Evolutionary conservation across 1,284 basidiomycete genomes (phyloP), one percentile per base, ranked within the genome.

Genomic region (Grifola frondosa): DNA sequence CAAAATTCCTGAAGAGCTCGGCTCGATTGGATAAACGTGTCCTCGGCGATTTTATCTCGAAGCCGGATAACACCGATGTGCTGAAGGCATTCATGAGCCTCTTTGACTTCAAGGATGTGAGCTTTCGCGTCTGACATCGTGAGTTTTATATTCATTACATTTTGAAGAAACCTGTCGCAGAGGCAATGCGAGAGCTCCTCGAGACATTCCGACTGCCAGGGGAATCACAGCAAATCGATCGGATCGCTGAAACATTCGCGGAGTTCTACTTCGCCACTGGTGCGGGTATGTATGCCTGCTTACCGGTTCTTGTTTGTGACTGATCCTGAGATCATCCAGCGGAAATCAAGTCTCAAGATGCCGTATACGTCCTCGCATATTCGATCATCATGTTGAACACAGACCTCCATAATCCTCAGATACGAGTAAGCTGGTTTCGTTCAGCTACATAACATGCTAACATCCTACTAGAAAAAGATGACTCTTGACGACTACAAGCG

Each of bases 321-420:
- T 17, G 10, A 21, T 42, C n/a, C 31, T 42, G 23, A 24, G 13
- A 42, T 30, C 24, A 24, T 47, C 12, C 50, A 88, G 90, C 80
- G 35, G 95, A 95, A 60, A 88, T 99, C 56, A 91, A 88, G 59
- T 88, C 75, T 31, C 84, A 93, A 66, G 97, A 99, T 64, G 91
- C 96, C 1, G 91, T 93, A 17, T 97, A 97, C 67, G 89, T 99
- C 3, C 70, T 99, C 20, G 82, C 96, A 0, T 99, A 88, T 66
- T 97, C 96, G 0, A 86, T 99, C 52, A 98, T 99, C 66, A 84
- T 99, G 93, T 80, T 99, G 45, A 99, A 99, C 67, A 99, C 97
- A 2, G 97, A 99, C 70, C 80, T 85, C 46, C 96, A 98, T 65
- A 98, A 92, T 63, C 94, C 96, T n/a, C 94, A 97, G 75, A 81